phyloP scores from a whole-genome alignment of 768 basidiomycete species.

The Pleurotus tuoliensis region DNA sequence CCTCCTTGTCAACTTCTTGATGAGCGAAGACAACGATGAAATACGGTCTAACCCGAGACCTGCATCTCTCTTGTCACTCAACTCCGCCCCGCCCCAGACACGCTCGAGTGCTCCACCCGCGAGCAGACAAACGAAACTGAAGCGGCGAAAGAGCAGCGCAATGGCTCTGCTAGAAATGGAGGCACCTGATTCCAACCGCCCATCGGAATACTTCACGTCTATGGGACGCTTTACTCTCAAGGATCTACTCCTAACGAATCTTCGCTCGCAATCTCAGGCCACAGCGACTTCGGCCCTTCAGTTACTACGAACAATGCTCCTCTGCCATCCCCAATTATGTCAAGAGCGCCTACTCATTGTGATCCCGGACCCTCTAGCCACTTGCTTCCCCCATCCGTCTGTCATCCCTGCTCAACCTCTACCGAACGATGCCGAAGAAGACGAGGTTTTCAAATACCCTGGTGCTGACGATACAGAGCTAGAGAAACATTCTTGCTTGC shows the following conservation, averaged over 20 bases:
- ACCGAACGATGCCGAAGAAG: slow-evolving; percentile 45
- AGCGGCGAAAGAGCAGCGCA: slow-evolving; percentile 78
- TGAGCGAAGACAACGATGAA: slow-evolving; percentile 82
- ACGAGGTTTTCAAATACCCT: slow-evolving; percentile 43
- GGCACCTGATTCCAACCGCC: slow-evolving; percentile 65
- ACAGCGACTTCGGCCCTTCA: slow-evolving; percentile 77
- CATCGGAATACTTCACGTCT: slow-evolving; percentile 81
- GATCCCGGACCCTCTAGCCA: slow-evolving; percentile 66
- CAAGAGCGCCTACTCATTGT: slow-evolving; percentile 69
- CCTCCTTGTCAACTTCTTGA: slow-evolving; percentile 72
- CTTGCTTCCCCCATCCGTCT: slow-evolving; percentile 64
- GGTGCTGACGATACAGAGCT: slow-evolving; percentile 21
- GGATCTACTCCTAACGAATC: slow-evolving; percentile 79
- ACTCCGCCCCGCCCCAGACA: slow-evolving; percentile 28
- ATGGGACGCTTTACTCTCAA: slow-evolving; percentile 89
- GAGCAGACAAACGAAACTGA: slow-evolving; percentile 43
- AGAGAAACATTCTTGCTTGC: slow-evolving; percentile 6
- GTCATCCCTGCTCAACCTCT: slow-evolving; percentile 7
- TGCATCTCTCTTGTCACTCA: slow-evolving; percentile 41
- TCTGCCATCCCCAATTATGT: slow-evolving; percentile 61
- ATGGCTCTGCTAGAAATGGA: slow-evolving; percentile 89
- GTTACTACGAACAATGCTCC: slow-evolving; percentile 72
- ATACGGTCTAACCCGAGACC: slow-evolving; percentile 37
- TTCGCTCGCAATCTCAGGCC: slow-evolving; percentile 61
- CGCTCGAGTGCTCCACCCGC: slow-evolving; percentile 18